Percentiles rank a stretch among this genome's conserved stretches.
Conservation (phyloP, 345 rosid species). For the Erucastrum elatum region DNA sequence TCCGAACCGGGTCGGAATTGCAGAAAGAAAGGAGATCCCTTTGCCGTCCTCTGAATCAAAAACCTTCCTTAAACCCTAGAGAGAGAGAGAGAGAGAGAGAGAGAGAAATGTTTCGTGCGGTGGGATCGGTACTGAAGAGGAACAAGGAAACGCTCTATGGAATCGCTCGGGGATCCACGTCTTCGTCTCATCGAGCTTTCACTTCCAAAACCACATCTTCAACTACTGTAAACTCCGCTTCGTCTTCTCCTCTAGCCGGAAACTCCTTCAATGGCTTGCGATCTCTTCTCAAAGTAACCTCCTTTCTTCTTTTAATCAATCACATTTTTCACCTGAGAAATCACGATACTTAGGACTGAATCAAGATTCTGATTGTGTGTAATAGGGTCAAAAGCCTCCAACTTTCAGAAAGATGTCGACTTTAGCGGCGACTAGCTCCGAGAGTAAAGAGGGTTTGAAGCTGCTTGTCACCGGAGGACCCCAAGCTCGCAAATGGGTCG, state of each 20-base stretch:
- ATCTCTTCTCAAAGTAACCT: conserved; percentile 49
- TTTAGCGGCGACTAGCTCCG: conserved; percentile 46
- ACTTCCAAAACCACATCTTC: conserved; percentile 30
- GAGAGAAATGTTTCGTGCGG: conserved; percentile 45
- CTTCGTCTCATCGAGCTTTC: conserved; percentile 38
- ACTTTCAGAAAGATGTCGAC: conserved; percentile 57
- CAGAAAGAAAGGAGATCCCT: conserved; percentile 16
- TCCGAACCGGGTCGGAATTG: conserved; percentile 19
- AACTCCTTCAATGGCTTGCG: conserved; percentile 44
- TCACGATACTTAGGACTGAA: conserved; percentile 4
- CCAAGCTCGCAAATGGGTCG: conserved; percentile 82
- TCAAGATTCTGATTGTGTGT: neutral
- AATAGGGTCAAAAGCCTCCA: conserved; percentile 51
- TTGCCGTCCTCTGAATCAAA: conserved; percentile 13
- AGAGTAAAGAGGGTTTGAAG: conserved; percentile 69
- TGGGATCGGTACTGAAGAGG: conserved; percentile 59
- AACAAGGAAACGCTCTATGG: conserved; percentile 41
- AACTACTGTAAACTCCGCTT: conserved; percentile 32
- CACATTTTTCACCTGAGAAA: too few relatives aligned
- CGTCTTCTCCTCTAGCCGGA: conserved; percentile 40
- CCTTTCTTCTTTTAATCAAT: neutral
- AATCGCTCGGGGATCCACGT: conserved; percentile 33
- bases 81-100: neutral
- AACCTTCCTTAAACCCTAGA: conserved; percentile 42
- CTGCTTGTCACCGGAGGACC: conserved; percentile 76